Base-by-base conservation (phyloP, 1,139 yeast species). In the Starmera stellimalicola region DNA sequence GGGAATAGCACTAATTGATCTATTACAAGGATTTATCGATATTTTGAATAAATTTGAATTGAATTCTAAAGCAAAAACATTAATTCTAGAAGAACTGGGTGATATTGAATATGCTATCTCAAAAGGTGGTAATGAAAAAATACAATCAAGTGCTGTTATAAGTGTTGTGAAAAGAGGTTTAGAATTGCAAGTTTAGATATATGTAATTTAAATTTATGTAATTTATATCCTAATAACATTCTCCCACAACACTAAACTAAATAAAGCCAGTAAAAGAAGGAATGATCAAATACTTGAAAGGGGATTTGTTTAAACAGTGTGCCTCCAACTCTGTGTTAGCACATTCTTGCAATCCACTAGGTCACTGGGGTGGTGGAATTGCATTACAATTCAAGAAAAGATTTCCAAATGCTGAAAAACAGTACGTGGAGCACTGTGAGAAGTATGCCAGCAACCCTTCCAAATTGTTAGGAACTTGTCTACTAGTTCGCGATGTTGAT, bases 91-190 rank as follows among this genome's bases (percentile, higher is more conserved):
- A 42, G 87, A 87, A 2, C 62, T 91, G 35, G 73, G 88, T 22
- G 96, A 91, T 41, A 72, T 91, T 17, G 98, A 91, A 58, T 88
- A 87, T 55, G 79, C 95, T 1, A 77, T 93, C 26, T 77, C 94
- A 22, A 77, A 73, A 52, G 99, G 98, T 9, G 97, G 98, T 2
- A 83, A 77, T 51, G 96, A 88, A 42, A 80, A 77, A 54, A 73
- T 93, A 27, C 97, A 91, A 51, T 72, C 87, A 31, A 81, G 93
- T 50, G 97, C 96, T 3, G 76, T 84, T 36, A 81, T 93, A 38
- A 96, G 95, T 0, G 85, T 80, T 9, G 76, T 91, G 28, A 88
- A 88, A 55, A 64, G 62, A 10, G 49, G 59, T 22, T 47, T 62
- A 34, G 63, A 59, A 37, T 37, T 51, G 12, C 61, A 60, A 38